Evolutionary conservation across 129 eudicot genomes (phyloP), one percentile per base, ranked within the genome.

Genomic region (Tagetes patula): DNA sequence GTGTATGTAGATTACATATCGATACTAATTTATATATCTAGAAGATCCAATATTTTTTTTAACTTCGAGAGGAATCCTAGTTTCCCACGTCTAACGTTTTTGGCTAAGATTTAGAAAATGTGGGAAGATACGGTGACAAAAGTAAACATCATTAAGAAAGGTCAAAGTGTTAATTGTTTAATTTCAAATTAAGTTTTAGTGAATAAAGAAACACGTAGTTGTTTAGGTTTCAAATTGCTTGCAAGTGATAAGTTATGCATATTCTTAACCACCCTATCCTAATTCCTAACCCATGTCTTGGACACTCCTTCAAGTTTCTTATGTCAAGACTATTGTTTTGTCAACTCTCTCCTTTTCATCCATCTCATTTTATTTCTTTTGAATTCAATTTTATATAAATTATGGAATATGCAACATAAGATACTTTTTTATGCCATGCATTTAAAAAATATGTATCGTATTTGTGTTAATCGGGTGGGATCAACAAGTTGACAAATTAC

Each of bases 231-330:
- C 54, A 62, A 74, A 63, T 74, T 74, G 78, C 78, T 74, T 76
- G 80, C 4, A 76, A 76, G 80, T 55, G 48, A 76, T 76, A 45
- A 42, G 61, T 76, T 67, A 13, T 31, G 80, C 74, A 76, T 67
- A 76, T 76, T 76, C 80, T 76, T 67, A 76, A 67, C 80, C 69
- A 76, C 80, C 80, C 80, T 67, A 76, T 67, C 80, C 67, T 76
- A 76, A 33, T 31, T 48, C 38, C 74, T 39, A 61, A 61, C 67
- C 71, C 38, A 38, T 50, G 56, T 56, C 50, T 76, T 76, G 61
- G 74, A 76, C 67, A 76, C 80, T 67, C 75, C 74, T 76, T 67
- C 74, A 76, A 76, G 80, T 76, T 76, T 76, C 80, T 76, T 55
- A 76, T 76, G 80, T 69, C 80, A 76, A 67, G 39, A 37, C 64